Percentiles rank a stretch among this genome's conserved stretches.
Conservation (phyloP, 1,284 basidiomycete species). For the Fomitopsis palustris region DNA sequence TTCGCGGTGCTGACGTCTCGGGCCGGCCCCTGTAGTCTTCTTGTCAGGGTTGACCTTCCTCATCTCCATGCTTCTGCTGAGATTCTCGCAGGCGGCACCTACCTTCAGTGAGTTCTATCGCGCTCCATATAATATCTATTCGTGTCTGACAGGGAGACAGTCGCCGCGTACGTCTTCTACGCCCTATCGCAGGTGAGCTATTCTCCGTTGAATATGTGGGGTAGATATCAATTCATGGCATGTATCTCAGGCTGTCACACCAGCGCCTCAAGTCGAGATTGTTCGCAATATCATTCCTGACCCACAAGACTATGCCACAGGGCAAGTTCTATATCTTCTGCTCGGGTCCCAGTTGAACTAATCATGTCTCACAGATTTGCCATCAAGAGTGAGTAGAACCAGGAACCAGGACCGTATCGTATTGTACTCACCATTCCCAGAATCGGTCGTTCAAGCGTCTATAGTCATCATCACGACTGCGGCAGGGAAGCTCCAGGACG, state of each 20-base stretch:
- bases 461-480: constrained; percentile 44
- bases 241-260: constrained; percentile 32
- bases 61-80: constrained; percentile 40
- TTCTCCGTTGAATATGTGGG: no score
- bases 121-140: neutral
- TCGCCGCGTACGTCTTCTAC: constrained; percentile 43
- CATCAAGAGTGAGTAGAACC: constrained; percentile 34
- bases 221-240: neutral
- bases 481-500: constrained; percentile 40
- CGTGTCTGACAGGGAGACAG: constrained; percentile 15
- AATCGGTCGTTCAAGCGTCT: constrained; percentile 39
- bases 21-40: constrained; percentile 29
- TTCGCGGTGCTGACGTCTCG: neutral
- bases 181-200: constrained; percentile 36
- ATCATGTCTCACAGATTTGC: constrained; percentile 28
- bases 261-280: constrained; percentile 44
- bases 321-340: constrained; percentile 16
- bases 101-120: constrained; percentile 31
- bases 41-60: constrained; percentile 40
- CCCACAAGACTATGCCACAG: constrained; percentile 42
- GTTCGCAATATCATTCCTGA: constrained; percentile 38
- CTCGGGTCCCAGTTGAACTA: neutral
- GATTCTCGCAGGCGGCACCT: constrained; percentile 37
- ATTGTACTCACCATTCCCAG: constrained; percentile 19
- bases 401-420: neutral